phyloP scores from a whole-genome alignment of 129 eudicot species.

The Scalesia atractyloides region DNA sequence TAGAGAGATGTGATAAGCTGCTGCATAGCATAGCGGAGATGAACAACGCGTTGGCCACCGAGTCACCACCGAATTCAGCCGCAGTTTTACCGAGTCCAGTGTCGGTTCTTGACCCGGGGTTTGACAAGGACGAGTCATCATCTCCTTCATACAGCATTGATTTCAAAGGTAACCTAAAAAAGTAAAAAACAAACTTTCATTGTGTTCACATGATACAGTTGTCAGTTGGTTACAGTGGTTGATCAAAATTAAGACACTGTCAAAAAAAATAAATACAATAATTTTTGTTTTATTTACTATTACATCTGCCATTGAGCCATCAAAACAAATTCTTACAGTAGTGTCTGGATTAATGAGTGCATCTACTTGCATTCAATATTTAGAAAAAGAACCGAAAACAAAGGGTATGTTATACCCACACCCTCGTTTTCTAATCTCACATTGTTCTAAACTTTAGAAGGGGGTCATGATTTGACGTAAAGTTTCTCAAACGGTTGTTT shows the following conservation, averaged over 20 bases:
- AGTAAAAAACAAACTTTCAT: constrained; percentile 22
- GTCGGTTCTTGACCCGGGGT: constrained; percentile 88
- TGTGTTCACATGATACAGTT: constrained; percentile 36
- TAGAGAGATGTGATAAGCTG: constrained; percentile 81
- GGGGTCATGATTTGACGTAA: too few species aligned
- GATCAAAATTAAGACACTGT: constrained; percentile 4
- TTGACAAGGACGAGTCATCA: constrained; percentile 72
- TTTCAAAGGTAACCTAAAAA: constrained; percentile 61
- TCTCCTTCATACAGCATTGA: constrained; percentile 83
- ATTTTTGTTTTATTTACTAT: background rate
- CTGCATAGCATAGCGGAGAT: constrained; percentile 75
- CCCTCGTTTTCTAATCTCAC: too few species aligned
- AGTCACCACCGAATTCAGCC: constrained; percentile 33
- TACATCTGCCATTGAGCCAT: background rate
- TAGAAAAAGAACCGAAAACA: too few species aligned
- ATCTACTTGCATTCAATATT: too few species aligned
- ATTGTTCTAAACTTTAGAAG: too few species aligned
- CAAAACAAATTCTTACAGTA: background rate
- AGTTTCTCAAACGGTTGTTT: too few species aligned
- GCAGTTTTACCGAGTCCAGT: constrained; percentile 76
- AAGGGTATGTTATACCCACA: too few species aligned
- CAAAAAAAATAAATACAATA: background rate
- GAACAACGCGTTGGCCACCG: constrained; percentile 39
- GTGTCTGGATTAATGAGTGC: too few species aligned
- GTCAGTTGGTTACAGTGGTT: constrained; percentile 8